A percentile compares a stretch with the other conserved stretches of the same genome.
phyloP scores from a whole-genome alignment of 257 asterid species.

The Echium plantagineum region DNA sequence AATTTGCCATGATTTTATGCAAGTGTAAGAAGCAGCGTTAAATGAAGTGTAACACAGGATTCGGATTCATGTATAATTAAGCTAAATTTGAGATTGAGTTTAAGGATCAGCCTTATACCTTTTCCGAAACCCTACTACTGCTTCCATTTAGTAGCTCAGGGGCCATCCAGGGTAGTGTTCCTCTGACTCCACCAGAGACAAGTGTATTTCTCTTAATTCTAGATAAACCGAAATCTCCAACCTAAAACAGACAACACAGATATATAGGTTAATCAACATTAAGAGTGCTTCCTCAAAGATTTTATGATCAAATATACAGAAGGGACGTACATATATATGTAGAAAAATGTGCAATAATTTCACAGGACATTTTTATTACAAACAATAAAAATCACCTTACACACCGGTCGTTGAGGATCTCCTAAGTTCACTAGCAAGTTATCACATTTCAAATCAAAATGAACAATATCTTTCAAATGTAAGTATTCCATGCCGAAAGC shows the following conservation, averaged over 20 bases:
- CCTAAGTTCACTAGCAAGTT: constrained; percentile 85
- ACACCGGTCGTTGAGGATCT: constrained; percentile 74
- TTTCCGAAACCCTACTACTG: constrained; percentile 66
- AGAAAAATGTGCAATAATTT: neutral
- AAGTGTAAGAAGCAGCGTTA: too few relatives aligned
- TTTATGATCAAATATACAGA: too few relatives aligned
- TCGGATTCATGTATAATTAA: neutral
- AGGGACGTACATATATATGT: too few relatives aligned
- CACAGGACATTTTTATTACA: neutral
- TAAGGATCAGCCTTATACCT: constrained; percentile 25
- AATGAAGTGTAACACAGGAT: too few relatives aligned
- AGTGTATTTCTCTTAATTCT: constrained; percentile 73
- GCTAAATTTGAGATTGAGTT: neutral
- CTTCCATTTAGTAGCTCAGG: constrained; percentile 72
- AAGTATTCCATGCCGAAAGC: constrained; percentile 45
- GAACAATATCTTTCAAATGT: constrained; percentile 69
- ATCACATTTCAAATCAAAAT: constrained; percentile 84
- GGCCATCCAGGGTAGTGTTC: constrained; percentile 98
- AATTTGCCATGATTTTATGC: too few relatives aligned
- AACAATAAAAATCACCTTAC: constrained; percentile 44
- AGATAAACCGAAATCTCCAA: constrained; percentile 83
- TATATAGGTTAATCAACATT: too few relatives aligned
- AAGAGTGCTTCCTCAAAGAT: too few relatives aligned
- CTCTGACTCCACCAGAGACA: constrained; percentile 83
- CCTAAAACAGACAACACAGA: constrained; percentile 26